Percentiles rank a stretch among this genome's conserved stretches.
These are phyloP conservation scores for Boletus reticulatus DNA, from an alignment of 768 basidiomycete genomes.

Conservation along the genomic window DNA sequence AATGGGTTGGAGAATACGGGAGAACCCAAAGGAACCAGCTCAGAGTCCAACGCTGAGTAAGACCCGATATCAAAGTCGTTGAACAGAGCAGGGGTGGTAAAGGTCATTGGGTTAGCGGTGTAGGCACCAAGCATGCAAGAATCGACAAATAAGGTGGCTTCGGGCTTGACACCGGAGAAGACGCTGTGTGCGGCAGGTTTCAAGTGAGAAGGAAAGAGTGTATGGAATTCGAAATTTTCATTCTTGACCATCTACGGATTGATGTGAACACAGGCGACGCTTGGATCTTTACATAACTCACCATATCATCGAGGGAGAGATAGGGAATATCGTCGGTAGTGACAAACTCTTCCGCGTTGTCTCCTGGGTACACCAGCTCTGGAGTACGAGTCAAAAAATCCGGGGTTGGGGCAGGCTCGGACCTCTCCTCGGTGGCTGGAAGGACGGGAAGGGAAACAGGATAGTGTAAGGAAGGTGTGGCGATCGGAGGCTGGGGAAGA, in stretches of 20 bases:
- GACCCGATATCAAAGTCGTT: slow-evolving; percentile 11
- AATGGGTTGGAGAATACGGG: slow-evolving; percentile 34
- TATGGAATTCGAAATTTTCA: neutral
- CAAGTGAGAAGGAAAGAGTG: slow-evolving; percentile 21
- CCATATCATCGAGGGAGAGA: slow-evolving; percentile 30
- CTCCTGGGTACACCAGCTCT: slow-evolving; percentile 13
- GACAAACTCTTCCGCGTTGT: slow-evolving; percentile 26
- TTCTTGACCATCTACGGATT: slow-evolving; percentile 3
- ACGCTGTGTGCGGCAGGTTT: slow-evolving; percentile 18
- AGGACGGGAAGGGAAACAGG: neutral
- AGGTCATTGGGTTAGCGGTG: neutral
- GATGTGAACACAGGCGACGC: slow-evolving; percentile 7
- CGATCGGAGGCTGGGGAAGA: neutral
- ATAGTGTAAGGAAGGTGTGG: neutral
- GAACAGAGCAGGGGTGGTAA: slow-evolving; percentile 7
- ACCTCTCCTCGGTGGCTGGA: neutral
- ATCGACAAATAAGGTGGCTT: slow-evolving; percentile 26
- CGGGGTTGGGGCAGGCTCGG: slow-evolving; percentile 1
- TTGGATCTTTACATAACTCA: slow-evolving; percentile 10
- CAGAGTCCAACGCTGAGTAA: slow-evolving; percentile 2
- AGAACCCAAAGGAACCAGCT: slow-evolving; percentile 17
- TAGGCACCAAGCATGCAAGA: slow-evolving; percentile 24
- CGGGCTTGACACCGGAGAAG: slow-evolving; percentile 32
- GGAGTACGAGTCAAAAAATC: slow-evolving; percentile 13
- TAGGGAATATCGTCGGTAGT: slow-evolving; percentile 36